Conservation (phyloP, 768 basidiomycete species). For the Termitomyces sp. region DNA sequence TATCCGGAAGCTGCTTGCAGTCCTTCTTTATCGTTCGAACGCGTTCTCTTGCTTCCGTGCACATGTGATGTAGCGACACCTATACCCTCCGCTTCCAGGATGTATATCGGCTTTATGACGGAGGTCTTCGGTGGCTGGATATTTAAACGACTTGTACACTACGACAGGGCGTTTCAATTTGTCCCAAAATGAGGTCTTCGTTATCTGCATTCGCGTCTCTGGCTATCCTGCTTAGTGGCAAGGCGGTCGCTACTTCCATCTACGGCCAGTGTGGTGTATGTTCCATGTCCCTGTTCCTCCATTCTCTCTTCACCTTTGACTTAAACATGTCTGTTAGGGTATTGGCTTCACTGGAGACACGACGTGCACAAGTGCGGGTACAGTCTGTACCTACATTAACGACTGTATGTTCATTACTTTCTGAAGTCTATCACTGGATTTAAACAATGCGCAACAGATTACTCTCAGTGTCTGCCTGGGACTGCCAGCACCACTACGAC, state of each 20-base stretch:
- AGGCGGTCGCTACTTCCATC: conserved; percentile 32
- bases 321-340: conserved; percentile 24
- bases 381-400: conserved; percentile 37
- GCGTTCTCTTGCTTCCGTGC: background rate
- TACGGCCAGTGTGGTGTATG: conserved; percentile 54
- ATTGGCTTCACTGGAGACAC: conserved; percentile 40
- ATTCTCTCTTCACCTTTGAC: background rate
- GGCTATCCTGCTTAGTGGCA: conserved; percentile 26
- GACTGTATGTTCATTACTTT: conserved; percentile 28
- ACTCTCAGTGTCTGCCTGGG: conserved; percentile 42
- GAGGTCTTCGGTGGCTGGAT: conserved; percentile 12
- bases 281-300: conserved; percentile 9
- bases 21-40: background rate
- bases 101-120: conserved; percentile 29
- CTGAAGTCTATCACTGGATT: background rate
- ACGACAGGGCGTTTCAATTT: background rate
- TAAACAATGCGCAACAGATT: conserved; percentile 26
- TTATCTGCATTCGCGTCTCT: conserved; percentile 29
- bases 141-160: conserved; percentile 3
- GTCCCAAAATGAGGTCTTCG: conserved; percentile 24
- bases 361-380: conserved; percentile 38
- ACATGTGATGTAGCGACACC: conserved; percentile 15
- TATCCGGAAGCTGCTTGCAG: background rate
- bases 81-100: conserved; percentile 13
- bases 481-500: conserved; percentile 24